Base-by-base conservation (phyloP, 2,329 filamentous ascomycete genomes). In the Grosmannia huntii region DNA sequence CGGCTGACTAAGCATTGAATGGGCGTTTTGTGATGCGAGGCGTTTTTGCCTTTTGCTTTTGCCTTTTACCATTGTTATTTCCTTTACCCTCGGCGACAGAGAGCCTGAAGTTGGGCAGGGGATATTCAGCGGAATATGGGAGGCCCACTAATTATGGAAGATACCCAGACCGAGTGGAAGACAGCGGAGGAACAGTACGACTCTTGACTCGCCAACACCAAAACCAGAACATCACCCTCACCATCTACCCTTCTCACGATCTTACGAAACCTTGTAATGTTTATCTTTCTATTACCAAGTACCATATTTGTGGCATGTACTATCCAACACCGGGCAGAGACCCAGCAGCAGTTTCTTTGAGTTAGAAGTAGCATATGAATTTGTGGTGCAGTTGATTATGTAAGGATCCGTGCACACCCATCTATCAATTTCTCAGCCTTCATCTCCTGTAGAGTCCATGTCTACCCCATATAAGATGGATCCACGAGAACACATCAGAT, bases 221-320 rank as follows among this genome's bases (percentile, higher is more conserved):
- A 41, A 41, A 38, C 16, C 36, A 41, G 19, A 44, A 3, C 41
- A 44, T 9, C 19, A n/a, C 4, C 41, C 16, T 44, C 41, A 44
- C 41, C 4, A n/a, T 44, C 41, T 44, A 44, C 41, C 38, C 38
- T 5, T 56, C 28, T 56, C 28, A 56, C 21, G 54, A 55, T 55
- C 53, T 55, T 12, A 55, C 21, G 53, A 56, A 5, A 56, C 38
- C 46, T 56, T 46, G 23, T 56, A 56, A 56, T 56, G 54, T 56
- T 49, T 49, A 44, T 14, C 21, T 38, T 41, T 19, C 7, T 54
- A 28, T 33, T 27, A 33, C 9, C 31, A 33, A 33, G 2, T 21
- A 27, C 12, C 52, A 23, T 23, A 11, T 41, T 41, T 41, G n/a
- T 41, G 21, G 19, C 28, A 6, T 54, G 28, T 33, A 41, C 23